These are phyloP conservation scores for Phytophthora litchii DNA, from an alignment of 352 stramenopile species.

Conservation along the genomic window DNA sequence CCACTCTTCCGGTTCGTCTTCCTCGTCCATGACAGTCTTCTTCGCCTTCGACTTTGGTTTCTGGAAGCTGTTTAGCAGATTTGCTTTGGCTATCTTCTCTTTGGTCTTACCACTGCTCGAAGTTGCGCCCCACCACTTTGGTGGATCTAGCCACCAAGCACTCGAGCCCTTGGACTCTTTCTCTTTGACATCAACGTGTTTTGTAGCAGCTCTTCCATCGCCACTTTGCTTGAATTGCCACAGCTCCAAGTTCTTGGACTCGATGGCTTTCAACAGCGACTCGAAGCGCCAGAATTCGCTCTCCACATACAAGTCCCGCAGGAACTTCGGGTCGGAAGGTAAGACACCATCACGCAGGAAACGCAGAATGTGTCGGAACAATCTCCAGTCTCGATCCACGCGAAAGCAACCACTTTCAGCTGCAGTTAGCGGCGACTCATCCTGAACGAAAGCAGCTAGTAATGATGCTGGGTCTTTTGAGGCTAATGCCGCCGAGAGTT, in stretches of 20 bases:
- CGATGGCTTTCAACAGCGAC: slow-evolving; percentile 76
- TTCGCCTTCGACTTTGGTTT: slow-evolving; percentile 28
- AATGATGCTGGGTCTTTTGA: slow-evolving; percentile 64
- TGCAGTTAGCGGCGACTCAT: slow-evolving; percentile 65
- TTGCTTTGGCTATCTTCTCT: slow-evolving; percentile 29
- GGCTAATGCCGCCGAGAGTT: slow-evolving; percentile 57
- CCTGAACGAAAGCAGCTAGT: slow-evolving; percentile 65
- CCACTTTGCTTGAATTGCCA: slow-evolving; percentile 48
- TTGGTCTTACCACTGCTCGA: slow-evolving; percentile 19
- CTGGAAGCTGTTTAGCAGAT: slow-evolving; percentile 26
- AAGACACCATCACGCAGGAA: slow-evolving; percentile 82
- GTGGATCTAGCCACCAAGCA: slow-evolving; percentile 72
- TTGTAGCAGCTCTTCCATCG: slow-evolving; percentile 4
- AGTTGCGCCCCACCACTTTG: slow-evolving; percentile 60
- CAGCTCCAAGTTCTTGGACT: slow-evolving; percentile 70
- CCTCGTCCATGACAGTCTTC: slow-evolving; percentile 2
- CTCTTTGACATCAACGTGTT: slow-evolving; percentile 1
- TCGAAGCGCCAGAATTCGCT: slow-evolving; percentile 87
- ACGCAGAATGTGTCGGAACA: slow-evolving; percentile 80
- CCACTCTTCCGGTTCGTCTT: slow-evolving; percentile 52
- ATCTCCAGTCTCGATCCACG: slow-evolving; percentile 75
- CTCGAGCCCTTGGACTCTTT: slow-evolving; percentile 32
- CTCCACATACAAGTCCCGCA: slow-evolving; percentile 75
- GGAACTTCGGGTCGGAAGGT: slow-evolving; percentile 64
- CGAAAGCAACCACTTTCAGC: slow-evolving; percentile 75